Conservation (phyloP, 345 rosid genomes). For the Boechera stricta region DNA sequence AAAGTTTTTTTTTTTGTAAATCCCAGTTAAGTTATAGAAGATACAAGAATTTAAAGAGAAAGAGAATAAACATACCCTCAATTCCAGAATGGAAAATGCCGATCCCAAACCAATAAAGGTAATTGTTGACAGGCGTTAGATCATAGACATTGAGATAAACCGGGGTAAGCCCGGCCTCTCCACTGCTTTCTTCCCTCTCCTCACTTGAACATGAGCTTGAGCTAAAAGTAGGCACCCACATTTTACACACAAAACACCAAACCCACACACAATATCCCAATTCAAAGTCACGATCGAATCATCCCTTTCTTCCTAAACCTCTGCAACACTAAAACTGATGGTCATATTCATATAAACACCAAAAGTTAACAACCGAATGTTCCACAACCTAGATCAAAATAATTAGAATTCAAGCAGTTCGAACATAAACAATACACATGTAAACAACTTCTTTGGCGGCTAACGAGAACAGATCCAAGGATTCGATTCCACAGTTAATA, state of each 20-base stretch:
- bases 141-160: conserved; percentile 93
- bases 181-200: conserved; percentile 55
- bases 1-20: not conserved
- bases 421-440: conserved; percentile 15
- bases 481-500: not conserved
- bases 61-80: conserved; percentile 59
- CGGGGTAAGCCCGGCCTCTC: conserved; percentile 44
- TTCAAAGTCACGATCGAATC: conserved; percentile 17
- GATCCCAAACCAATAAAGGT: conserved; percentile 87
- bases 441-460: not conserved
- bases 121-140: conserved; percentile 85
- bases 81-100: conserved; percentile 96
- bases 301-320: conserved; percentile 32
- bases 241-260: conserved; percentile 39
- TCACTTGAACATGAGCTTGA: conserved; percentile 57
- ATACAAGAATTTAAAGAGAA: not conserved
- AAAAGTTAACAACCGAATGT: not conserved
- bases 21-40: not conserved
- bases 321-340: conserved; percentile 15
- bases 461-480: not conserved
- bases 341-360: conserved; percentile 3
- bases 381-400: conserved; percentile 2
- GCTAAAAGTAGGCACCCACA: conserved; percentile 80
- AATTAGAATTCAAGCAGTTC: not conserved
- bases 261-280: not conserved